Conservation (phyloP, 2,329 filamentous ascomycete species). For the Aspergillus neotritici region DNA sequence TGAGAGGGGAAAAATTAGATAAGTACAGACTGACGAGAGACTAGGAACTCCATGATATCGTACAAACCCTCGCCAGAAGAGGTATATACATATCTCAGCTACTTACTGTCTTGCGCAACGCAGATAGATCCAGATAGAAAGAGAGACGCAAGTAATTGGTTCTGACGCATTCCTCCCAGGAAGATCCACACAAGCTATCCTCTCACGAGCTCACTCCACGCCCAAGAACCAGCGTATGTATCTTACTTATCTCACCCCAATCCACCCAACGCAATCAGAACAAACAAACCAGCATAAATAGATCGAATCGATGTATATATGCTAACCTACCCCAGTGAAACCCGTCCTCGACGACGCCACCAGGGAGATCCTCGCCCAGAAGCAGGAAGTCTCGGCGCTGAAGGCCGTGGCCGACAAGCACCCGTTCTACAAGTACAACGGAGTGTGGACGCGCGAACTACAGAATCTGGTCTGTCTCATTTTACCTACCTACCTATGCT, state of each 20-base stretch:
- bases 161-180: constrained; percentile 44
- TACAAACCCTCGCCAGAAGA: constrained; percentile 76
- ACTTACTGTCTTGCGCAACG: neutral
- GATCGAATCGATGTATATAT: too few species aligned
- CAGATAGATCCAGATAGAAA: too few species aligned
- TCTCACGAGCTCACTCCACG: constrained; percentile 87
- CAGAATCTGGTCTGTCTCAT: constrained; percentile 64
- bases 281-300: neutral
- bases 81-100: constrained; percentile 34
- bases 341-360: constrained; percentile 65
- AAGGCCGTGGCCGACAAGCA: constrained; percentile 70
- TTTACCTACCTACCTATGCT: neutral
- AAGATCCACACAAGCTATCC: constrained; percentile 70
- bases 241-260: neutral
- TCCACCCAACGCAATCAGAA: constrained; percentile 1
- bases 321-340: constrained; percentile 48
- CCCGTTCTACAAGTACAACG: constrained; percentile 98
- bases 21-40: constrained; percentile 12
- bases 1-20: constrained; percentile 11
- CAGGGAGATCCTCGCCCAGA: constrained; percentile 63
- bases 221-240: constrained; percentile 57
- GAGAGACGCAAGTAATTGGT: neutral
- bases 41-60: constrained; percentile 69
- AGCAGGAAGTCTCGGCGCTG: constrained; percentile 65
- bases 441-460: constrained; percentile 74